These are phyloP conservation scores for Aureobasidium sp. DNA, from an alignment of 2,329 filamentous ascomycete species.

Conservation along the genomic window DNA sequence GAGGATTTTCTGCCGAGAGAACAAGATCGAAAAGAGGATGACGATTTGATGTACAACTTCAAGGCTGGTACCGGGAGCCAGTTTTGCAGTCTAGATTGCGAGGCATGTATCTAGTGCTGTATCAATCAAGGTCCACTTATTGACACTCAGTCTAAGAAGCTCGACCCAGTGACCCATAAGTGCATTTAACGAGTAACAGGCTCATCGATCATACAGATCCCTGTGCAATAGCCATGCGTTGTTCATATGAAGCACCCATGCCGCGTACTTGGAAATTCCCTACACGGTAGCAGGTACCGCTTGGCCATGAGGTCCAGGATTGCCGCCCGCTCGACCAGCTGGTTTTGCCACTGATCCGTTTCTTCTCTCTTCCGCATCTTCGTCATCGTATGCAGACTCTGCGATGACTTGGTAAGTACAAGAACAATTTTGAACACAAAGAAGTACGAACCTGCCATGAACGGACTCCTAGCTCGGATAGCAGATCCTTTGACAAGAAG, in stretches of 20 bases:
- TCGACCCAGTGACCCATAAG: background rate
- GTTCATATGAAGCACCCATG: too few relatives aligned
- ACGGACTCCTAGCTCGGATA: conserved; percentile 22
- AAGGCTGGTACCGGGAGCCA: conserved; percentile 38
- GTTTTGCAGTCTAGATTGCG: conserved; percentile 23
- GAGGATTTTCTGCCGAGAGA: conserved; percentile 46
- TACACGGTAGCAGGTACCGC: background rate
- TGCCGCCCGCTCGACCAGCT: background rate
- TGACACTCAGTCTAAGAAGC: background rate
- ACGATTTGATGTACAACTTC: conserved; percentile 23
- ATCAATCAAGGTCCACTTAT: background rate
- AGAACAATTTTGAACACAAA: conserved; percentile 72
- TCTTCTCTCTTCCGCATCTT: conserved; percentile 18
- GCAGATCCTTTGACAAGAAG: conserved; percentile 27
- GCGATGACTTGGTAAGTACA: conserved; percentile 22
- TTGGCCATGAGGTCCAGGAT: conserved; percentile 3
- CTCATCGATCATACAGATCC: too few relatives aligned
- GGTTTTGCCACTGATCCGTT: background rate
- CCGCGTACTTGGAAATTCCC: too few relatives aligned
- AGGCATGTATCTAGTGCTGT: background rate
- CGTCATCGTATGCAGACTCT: conserved; percentile 24
- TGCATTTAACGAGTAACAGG: background rate
- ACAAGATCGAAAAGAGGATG: conserved; percentile 21
- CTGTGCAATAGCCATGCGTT: background rate
- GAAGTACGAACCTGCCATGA: conserved; percentile 29